A percentile compares a stretch with the other conserved stretches of the same genome.
These are phyloP conservation scores for Warburgia ugandensis DNA, from an alignment of 164 flowering plant genomes.

Conservation along the genomic window DNA sequence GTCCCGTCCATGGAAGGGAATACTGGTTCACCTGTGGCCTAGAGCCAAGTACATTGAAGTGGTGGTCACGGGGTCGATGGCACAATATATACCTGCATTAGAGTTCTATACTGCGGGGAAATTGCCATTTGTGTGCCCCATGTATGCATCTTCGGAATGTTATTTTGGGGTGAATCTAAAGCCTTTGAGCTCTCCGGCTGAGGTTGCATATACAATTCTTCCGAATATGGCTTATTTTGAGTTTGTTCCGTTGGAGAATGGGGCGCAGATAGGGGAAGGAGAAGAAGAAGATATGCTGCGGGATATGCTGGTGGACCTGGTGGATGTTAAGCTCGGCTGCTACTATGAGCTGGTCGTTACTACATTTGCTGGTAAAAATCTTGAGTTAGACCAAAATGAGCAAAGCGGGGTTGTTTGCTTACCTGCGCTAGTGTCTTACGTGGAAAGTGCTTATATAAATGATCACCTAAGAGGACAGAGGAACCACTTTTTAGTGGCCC, in stretches of 20 bases:
- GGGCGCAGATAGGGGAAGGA: slow-evolving; percentile 24
- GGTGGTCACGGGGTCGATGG: slow-evolving; percentile 83
- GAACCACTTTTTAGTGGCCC: too few relatives aligned
- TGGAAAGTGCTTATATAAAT: too few relatives aligned
- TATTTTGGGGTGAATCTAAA: slow-evolving; percentile 78
- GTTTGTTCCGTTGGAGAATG: slow-evolving; percentile 53
- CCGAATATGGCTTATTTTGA: slow-evolving; percentile 85
- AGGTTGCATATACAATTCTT: slow-evolving; percentile 64
- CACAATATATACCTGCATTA: slow-evolving; percentile 72
- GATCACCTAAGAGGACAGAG: too few relatives aligned
- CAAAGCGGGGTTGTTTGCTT: too few relatives aligned
- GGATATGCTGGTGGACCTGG: slow-evolving; percentile 44
- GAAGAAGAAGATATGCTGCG: slow-evolving; percentile 33
- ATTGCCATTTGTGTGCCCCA: slow-evolving; percentile 58
- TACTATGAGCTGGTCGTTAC: slow-evolving; percentile 80
- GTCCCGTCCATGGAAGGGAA: slow-evolving; percentile 57
- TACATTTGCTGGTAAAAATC: slow-evolving; percentile 78
- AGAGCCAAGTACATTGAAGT: slow-evolving; percentile 80
- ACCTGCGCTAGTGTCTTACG: too few relatives aligned
- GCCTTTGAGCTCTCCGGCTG: slow-evolving; percentile 54
- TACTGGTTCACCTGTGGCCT: slow-evolving; percentile 66
- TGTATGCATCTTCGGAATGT: slow-evolving; percentile 86
- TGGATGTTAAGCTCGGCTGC: slow-evolving; percentile 45
- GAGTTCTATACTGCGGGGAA: slow-evolving; percentile 54
- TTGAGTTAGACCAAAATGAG: too few relatives aligned